These are phyloP conservation scores for Clitopilus hobsonii DNA, from an alignment of 768 basidiomycete species.

Conservation along the genomic window DNA sequence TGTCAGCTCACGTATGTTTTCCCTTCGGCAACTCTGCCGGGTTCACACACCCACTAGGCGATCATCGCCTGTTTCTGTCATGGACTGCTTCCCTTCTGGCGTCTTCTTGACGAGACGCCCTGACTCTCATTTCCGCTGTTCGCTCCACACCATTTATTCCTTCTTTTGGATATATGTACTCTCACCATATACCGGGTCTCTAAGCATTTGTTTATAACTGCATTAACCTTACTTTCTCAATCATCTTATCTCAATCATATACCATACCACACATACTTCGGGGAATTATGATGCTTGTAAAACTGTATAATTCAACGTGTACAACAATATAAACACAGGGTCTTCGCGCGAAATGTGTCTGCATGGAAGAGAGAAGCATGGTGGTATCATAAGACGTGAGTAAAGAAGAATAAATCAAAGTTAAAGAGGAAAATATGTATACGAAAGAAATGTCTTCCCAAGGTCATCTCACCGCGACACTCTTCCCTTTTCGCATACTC, in stretches of 20 bases:
- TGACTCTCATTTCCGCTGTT: background rate
- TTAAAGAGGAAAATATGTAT: background rate
- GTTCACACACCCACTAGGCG: too few species aligned
- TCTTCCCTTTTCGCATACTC: background rate
- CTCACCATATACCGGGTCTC: too few species aligned
- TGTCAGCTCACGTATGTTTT: slow-evolving; percentile 1
- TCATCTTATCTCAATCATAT: background rate
- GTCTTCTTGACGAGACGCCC: background rate
- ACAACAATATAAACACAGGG: background rate
- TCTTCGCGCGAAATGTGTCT: background rate
- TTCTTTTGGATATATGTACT: too few species aligned
- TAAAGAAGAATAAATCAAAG: background rate
- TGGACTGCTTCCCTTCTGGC: background rate
- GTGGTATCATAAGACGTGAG: background rate
- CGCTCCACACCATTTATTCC: background rate
- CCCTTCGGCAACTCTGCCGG: background rate
- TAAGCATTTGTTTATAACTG: background rate
- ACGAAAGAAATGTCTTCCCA: background rate
- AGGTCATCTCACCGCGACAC: background rate
- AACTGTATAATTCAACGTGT: background rate
- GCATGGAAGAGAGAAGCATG: background rate
- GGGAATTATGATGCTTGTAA: background rate
- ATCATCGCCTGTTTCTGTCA: background rate
- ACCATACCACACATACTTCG: background rate
- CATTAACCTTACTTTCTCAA: background rate